Conservation (phyloP, 2,329 filamentous ascomycete species). For the Nemania sp. region DNA sequence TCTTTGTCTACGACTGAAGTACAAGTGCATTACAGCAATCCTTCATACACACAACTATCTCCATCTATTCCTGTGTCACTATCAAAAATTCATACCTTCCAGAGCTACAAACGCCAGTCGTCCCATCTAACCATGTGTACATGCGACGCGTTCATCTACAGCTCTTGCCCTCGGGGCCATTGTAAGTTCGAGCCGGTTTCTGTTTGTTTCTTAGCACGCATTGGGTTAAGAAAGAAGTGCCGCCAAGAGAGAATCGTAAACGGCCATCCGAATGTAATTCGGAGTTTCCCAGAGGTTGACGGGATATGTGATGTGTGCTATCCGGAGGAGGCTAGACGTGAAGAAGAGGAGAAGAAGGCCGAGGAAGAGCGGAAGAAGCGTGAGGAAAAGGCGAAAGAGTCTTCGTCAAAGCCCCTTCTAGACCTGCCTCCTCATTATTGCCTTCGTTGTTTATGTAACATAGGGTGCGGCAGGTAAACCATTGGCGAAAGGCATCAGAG, state of each 20-base stretch:
- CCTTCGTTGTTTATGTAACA: not conserved
- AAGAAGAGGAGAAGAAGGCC: constrained; percentile 33
- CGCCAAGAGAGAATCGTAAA: constrained; percentile 41
- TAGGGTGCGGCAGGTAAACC: not conserved
- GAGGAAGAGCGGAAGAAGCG: too few species aligned
- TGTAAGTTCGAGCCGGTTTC: constrained; percentile 35
- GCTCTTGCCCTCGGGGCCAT: constrained; percentile 24
- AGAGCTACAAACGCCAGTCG: not conserved
- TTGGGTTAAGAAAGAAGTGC: constrained; percentile 38
- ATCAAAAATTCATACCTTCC: not conserved
- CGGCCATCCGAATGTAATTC: constrained; percentile 19
- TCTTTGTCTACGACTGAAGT: too few species aligned
- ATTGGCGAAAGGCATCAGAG: not conserved
- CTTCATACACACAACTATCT: not conserved
- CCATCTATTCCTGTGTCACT: not conserved
- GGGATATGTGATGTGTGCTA: constrained; percentile 40
- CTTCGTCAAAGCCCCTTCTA: too few species aligned
- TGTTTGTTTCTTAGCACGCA: constrained; percentile 47
- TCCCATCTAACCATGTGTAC: constrained; percentile 37
- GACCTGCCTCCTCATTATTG: not conserved
- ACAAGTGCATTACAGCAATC: not conserved
- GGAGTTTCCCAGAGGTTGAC: constrained; percentile 27
- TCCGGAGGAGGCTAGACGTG: constrained; percentile 27
- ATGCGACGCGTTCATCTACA: constrained; percentile 34
- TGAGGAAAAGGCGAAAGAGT: too few species aligned